Evolutionary conservation across 1,284 basidiomycete species (phyloP).

Genomic region (Ceratobasidium sp.): DNA sequence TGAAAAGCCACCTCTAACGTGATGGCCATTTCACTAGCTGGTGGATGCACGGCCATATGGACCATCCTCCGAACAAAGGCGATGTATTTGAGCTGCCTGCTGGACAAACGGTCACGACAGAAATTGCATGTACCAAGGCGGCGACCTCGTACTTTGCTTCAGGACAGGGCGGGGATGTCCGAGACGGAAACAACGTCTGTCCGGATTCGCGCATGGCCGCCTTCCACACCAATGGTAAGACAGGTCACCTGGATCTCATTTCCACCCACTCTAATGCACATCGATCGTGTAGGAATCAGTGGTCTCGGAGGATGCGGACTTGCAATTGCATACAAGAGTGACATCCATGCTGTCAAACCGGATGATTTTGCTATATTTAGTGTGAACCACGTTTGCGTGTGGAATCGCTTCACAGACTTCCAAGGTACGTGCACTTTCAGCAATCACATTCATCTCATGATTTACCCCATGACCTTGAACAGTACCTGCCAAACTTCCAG

Average conservation of each 20-base stretch:
- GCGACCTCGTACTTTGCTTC: conserved; percentile 52
- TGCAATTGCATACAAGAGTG: conserved; percentile 70
- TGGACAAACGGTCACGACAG: conserved; percentile 57
- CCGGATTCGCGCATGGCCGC: conserved; percentile 55
- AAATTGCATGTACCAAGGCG: conserved; percentile 64
- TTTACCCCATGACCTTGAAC: neutral
- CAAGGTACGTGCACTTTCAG: conserved; percentile 50
- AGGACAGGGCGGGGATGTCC: conserved; percentile 51
- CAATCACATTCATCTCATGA: neutral
- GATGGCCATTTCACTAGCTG: conserved; percentile 47
- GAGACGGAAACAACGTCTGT: conserved; percentile 59
- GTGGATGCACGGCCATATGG: conserved; percentile 59
- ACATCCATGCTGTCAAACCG: conserved; percentile 62
- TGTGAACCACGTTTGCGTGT: conserved; percentile 75
- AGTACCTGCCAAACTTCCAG: conserved; percentile 59
- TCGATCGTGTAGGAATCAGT: conserved; percentile 47
- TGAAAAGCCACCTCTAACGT: neutral
- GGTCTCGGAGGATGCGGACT: conserved; percentile 70
- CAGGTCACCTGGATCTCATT: neutral
- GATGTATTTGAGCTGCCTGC: conserved; percentile 65
- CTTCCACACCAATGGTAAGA: conserved; percentile 60
- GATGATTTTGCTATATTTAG: conserved; percentile 74
- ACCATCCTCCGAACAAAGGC: conserved; percentile 60
- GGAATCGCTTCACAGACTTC: conserved; percentile 69
- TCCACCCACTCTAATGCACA: neutral